Evolutionary conservation across 495 filamentous ascomycete genomes (phyloP), one percentile per base, ranked within the genome.

Genomic region (Aspergillus sparsus): DNA sequence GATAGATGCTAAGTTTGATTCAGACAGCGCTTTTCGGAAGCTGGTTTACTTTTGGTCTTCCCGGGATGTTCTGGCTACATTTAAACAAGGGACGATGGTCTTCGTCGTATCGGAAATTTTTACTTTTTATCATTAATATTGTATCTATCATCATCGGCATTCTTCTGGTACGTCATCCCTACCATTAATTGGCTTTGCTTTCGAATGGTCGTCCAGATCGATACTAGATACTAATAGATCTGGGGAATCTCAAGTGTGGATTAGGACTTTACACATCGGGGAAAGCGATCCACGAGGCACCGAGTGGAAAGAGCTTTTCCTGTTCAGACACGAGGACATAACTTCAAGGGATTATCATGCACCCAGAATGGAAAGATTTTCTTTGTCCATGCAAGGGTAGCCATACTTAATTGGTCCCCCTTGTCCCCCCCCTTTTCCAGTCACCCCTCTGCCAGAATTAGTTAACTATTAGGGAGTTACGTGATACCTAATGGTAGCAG

Each of bases 31-130:
- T 63, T 0, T 63, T 63, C 47, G 62, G 56, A 0, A 53, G 55
- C 16, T 62, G 74, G 77, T 80, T 82, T 44, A 79, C 76, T 15
- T 78, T 69, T 44, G 75, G 76, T 9, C 60, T 79, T 7, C 72
- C 66, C 35, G 75, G 76, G 1, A 68, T 79, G 0, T 80, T 78
- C 60, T 77, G 79, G 74, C 53, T 80, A 21, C 73, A 66, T 60
- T 60, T 80, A 66, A 76, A 80, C 44, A 54, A 66, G 36, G 72
- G 68, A 5, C 37, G 49, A 5, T 74, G 68, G 62, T 68, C 71
- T 21, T 61, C 67, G 0, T 72, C 68, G 31, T 62, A 59, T 41
- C 57, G 54, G 53, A 76, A 74, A 61, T 71, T 73, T 15, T 36
- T 72, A 2, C 53, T 78, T 2, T 75, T 72, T 0, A 13, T 66